Evolutionary conservation across 306 rosid genomes (phyloP).

Genomic region (Delonix regia): DNA sequence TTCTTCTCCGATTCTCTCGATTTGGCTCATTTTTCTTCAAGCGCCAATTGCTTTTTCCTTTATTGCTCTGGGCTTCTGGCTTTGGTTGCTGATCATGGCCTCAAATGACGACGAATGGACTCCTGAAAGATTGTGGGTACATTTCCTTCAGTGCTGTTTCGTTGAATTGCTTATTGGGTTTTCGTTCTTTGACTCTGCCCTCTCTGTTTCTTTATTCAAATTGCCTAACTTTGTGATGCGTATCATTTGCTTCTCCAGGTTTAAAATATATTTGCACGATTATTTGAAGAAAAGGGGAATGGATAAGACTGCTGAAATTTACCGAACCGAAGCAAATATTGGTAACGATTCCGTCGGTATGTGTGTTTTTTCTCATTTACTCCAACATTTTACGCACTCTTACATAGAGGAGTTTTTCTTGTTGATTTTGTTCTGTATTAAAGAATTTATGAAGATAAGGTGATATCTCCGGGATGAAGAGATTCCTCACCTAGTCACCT

Average conservation of each 20-base stretch:
- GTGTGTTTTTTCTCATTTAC: neutral
- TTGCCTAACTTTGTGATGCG: neutral
- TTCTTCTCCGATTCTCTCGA: neutral
- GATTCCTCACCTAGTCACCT: neutral
- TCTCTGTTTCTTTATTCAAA: neutral
- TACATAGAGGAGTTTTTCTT: neutral
- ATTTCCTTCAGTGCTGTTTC: neutral
- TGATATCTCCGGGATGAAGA: neutral
- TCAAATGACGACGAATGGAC: constrained; percentile 29
- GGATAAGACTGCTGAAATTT: constrained; percentile 46
- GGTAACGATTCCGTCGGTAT: constrained; percentile 31
- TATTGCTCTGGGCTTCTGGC: neutral
- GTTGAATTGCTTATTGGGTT: neutral
- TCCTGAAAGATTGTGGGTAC: constrained; percentile 37
- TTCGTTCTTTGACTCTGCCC: neutral
- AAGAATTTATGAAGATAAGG: neutral
- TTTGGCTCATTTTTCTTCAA: neutral
- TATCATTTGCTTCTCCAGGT: constrained; percentile 35
- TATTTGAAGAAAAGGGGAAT: constrained; percentile 55
- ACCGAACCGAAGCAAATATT: constrained; percentile 46
- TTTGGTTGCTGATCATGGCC: constrained; percentile 35
- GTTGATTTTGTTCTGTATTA: neutral
- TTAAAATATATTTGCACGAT: constrained; percentile 49
- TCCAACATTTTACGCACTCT: neutral
- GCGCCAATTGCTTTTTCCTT: neutral